Evolutionary conservation across 1,284 basidiomycete genomes (phyloP).

Genomic region (Macrocystidia cucumis): DNA sequence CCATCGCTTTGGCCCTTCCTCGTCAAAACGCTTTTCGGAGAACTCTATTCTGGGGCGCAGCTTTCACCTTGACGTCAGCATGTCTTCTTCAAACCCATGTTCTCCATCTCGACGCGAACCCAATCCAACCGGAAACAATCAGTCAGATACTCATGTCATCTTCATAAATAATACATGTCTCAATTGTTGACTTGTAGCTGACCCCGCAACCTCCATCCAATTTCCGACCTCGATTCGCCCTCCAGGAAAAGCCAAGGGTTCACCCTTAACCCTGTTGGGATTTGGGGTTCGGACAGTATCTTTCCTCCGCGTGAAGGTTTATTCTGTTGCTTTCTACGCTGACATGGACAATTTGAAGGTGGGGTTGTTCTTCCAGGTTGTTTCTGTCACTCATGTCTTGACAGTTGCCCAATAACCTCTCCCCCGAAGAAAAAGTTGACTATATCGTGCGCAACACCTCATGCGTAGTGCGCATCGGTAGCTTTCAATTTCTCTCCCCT

Average conservation of each 20-base stretch:
- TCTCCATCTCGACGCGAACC: conserved; percentile 22
- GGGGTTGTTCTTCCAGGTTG: conserved; percentile 6
- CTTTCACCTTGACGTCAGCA: conserved; percentile 9
- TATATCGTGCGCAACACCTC: conserved; percentile 60
- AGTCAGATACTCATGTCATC: conserved; percentile 10
- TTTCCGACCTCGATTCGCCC: conserved; percentile 62
- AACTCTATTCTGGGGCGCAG: conserved; percentile 12
- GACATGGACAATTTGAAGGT: conserved; percentile 60
- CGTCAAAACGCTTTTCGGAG: conserved; percentile 2
- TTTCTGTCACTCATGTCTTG: conserved; percentile 2
- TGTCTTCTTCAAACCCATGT: conserved; percentile 8
- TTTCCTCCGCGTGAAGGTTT: conserved; percentile 77
- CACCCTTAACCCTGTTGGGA: conserved; percentile 65
- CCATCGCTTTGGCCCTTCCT: no score
- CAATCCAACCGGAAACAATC: conserved; percentile 13
- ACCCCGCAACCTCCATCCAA: conserved; percentile 62
- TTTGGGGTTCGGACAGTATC: conserved; percentile 82
- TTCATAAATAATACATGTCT: neutral
- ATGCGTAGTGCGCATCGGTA: conserved; percentile 72
- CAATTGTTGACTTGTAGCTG: conserved; percentile 34
- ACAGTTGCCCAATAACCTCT: conserved; percentile 31
- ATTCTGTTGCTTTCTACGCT: conserved; percentile 82
- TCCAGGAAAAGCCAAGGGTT: conserved; percentile 51
- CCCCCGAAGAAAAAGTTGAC: conserved; percentile 62
- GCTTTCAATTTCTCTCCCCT: conserved; percentile 12